Evolutionary conservation across 2,329 filamentous ascomycete genomes (phyloP), one percentile per base, ranked within the genome.

Genomic region (Aureobasidium vineae): DNA sequence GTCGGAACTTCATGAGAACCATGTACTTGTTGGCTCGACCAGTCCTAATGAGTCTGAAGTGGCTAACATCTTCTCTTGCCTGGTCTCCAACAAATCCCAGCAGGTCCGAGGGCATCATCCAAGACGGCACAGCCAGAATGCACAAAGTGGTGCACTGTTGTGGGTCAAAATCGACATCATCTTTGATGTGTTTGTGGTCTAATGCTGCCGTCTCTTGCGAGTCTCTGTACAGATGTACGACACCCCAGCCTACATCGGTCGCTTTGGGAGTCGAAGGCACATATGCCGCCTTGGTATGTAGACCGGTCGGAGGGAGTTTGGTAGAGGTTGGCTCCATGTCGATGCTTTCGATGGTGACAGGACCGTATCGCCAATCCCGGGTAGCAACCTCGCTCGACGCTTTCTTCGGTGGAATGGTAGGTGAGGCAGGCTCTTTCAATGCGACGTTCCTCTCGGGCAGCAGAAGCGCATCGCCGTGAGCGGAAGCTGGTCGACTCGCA

Each of bases 41-140:
- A 1, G 95, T 98, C 82, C 92, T 88, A 66, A 99, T 90, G 86
- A 99, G 92, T 63, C 95, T 85, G 75, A 97, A 97, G 79, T 99
- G 95, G 72, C 90, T 95, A 67, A 99, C 91, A 68, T 93, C 86
- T 67, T 90, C 86, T 75, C 90, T 86, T 76, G 94, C 97, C 74
- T 88, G 87, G 75, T 97, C 91, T 3, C 95, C 95, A 6, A 98
- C 86, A 72, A 96, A 98, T 0, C 92, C 93, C 70, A 98, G 79
- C 67, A 99, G 91, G 74, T 98, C 94, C 7, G 90, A 90, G 0
- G 93, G 90, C 8, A 91, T 91, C 80, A 98, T 89, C 77, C 97
- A 98, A 36, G 90, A 95, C 7, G 95, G 95, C 16, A 99, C 94
- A 5, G 94, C 93, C 33, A 97, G 88, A 70, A 99, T 94, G 76